Conservation (phyloP, 352 stramenopile species). For the Pythium volutum region DNA sequence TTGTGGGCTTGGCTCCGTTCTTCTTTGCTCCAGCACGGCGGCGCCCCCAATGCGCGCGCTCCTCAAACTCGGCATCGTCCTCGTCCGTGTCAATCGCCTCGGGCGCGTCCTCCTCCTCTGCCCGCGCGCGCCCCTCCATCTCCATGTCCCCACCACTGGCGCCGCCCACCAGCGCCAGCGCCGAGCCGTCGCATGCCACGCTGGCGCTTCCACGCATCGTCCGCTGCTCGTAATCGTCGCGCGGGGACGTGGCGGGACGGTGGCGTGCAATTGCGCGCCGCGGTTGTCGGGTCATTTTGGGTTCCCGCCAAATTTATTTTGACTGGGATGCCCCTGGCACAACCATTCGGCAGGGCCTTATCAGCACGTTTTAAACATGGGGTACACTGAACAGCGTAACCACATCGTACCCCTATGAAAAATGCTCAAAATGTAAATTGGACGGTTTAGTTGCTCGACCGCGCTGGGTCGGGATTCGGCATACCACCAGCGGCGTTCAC, state of each 20-base stretch:
- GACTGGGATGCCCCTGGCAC: neutral
- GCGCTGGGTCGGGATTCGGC: neutral
- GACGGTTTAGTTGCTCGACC: conserved; percentile 2
- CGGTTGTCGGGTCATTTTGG: conserved; percentile 7
- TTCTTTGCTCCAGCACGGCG: conserved; percentile 38
- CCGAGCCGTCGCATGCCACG: conserved; percentile 6
- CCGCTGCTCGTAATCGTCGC: neutral
- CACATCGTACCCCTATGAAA: neutral
- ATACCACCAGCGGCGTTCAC: neutral
- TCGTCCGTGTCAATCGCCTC: conserved; percentile 73
- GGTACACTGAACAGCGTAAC: neutral
- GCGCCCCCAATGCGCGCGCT: conserved; percentile 56
- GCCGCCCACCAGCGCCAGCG: conserved; percentile 32
- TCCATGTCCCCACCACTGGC: neutral
- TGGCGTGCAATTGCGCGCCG: neutral
- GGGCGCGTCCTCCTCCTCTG: neutral
- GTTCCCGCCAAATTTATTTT: conserved; percentile 34
- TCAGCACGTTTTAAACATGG: conserved; percentile 1
- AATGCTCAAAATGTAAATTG: conserved; percentile 1
- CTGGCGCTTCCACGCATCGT: neutral
- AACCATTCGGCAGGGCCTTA: neutral
- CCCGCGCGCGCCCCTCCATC: neutral
- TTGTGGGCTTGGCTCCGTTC: neutral
- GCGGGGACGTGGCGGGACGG: neutral
- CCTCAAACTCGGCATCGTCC: conserved; percentile 73